Evolutionary conservation across 768 basidiomycete genomes (phyloP).

Genomic region (Psilocybe cyanescens): DNA sequence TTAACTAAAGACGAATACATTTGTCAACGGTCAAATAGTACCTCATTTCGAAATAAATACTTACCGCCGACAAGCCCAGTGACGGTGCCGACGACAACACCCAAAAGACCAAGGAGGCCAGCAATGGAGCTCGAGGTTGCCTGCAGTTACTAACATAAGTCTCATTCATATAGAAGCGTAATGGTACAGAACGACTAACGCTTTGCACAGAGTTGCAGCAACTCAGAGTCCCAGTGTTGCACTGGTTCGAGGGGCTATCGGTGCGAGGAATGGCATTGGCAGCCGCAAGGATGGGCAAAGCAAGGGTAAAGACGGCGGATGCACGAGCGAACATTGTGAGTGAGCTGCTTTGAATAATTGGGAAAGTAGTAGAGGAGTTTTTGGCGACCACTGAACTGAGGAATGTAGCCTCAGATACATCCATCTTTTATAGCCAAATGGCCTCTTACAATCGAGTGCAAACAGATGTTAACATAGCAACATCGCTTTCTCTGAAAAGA

Average conservation of each 20-base stretch:
- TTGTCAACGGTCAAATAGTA: background rate
- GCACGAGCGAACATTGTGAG: conserved; percentile 34
- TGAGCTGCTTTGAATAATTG: conserved; percentile 1
- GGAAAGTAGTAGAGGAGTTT: conserved; percentile 21
- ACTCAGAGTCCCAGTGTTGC: conserved; percentile 32
- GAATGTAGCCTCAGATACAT: background rate
- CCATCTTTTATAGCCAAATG: conserved; percentile 19
- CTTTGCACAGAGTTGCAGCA: conserved; percentile 29
- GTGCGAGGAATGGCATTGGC: conserved; percentile 27
- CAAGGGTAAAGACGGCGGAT: conserved; percentile 26
- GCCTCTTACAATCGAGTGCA: background rate
- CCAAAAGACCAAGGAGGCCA: conserved; percentile 29
- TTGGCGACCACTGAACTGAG: conserved; percentile 24
- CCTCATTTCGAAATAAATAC: background rate
- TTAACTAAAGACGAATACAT: conserved; percentile 16
- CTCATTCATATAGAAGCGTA: background rate
- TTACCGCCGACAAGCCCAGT: conserved; percentile 22
- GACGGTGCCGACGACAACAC: conserved; percentile 21
- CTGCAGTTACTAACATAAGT: conserved; percentile 9
- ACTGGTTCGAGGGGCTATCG: conserved; percentile 23
- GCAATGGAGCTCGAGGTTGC: conserved; percentile 15
- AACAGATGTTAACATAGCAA: background rate
- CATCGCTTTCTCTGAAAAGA: background rate
- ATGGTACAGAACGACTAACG: conserved; percentile 17
- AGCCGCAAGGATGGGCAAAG: conserved; percentile 30